These are phyloP conservation scores for Epipyxis sp. DNA, from an alignment of 108 stramenopile genomes.

Conservation along the genomic window DNA sequence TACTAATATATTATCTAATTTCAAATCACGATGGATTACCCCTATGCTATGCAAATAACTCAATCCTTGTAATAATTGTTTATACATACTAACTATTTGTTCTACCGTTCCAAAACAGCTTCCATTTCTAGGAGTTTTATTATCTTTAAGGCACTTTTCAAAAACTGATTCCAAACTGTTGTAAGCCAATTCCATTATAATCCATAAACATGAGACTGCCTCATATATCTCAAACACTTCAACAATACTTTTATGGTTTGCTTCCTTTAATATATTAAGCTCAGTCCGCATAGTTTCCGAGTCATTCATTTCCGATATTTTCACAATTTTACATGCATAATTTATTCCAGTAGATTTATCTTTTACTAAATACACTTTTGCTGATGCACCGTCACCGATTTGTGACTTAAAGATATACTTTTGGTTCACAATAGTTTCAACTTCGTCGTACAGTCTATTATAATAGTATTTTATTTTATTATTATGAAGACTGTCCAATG, in stretches of 20 bases:
- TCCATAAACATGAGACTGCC: background rate
- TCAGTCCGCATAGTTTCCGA: background rate
- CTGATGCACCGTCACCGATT: background rate
- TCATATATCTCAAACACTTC: background rate
- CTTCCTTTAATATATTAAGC: background rate
- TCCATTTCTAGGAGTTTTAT: too few species aligned
- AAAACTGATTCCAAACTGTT: background rate
- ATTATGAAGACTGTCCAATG: too few species aligned
- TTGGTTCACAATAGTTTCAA: too few species aligned
- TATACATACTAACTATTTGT: constrained; percentile 44
- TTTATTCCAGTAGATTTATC: background rate
- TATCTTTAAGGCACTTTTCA: background rate
- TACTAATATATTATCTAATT: constrained; percentile 82
- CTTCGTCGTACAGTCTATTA: too few species aligned
- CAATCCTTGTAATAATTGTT: constrained; percentile 64
- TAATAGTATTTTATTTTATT: too few species aligned
- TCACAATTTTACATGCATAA: background rate
- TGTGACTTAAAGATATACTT: too few species aligned
- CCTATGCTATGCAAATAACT: constrained; percentile 73
- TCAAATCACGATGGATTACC: constrained; percentile 83
- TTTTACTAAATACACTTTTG: background rate
- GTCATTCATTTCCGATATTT: background rate
- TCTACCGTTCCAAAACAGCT: too few species aligned
- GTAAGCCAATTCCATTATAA: background rate
- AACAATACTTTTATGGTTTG: background rate